Percentiles rank a stretch among this genome's conserved stretches.
Evolutionary conservation across 192 early-diverging fungal genomes (phyloP).

Genomic region (Dissophora ornata): DNA sequence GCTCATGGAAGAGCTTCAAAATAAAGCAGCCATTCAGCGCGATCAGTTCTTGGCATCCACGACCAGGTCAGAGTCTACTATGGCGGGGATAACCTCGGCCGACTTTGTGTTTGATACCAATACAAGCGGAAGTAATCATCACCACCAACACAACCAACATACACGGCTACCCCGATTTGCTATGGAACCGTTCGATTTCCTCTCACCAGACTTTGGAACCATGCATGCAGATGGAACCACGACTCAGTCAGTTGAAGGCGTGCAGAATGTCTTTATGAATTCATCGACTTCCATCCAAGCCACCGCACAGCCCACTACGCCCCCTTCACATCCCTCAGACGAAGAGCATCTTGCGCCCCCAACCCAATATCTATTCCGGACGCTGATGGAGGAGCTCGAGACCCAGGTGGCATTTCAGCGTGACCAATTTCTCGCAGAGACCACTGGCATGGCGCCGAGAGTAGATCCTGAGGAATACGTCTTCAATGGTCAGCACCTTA

Average conservation of each 20-base stretch:
- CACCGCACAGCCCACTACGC: neutral
- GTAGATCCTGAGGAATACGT: conserved; percentile 41
- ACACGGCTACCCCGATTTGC: conserved; percentile 22
- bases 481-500: conserved; percentile 45
- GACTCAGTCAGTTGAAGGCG: neutral
- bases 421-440: conserved; percentile 32
- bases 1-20: conserved; percentile 47
- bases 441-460: conserved; percentile 13
- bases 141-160: conserved; percentile 22
- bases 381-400: conserved; percentile 42
- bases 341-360: conserved; percentile 15
- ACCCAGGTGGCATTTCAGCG: conserved; percentile 43
- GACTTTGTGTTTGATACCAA: conserved; percentile 10
- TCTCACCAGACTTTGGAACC: conserved; percentile 12
- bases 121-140: neutral
- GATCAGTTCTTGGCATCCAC: conserved; percentile 32
- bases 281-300: neutral
- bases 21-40: conserved; percentile 34
- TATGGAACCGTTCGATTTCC: conserved; percentile 38
- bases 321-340: neutral
- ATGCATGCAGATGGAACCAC: conserved; percentile 13
- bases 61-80: neutral
- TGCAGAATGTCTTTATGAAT: conserved; percentile 15
- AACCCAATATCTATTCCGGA: conserved; percentile 25
- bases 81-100: neutral